These are phyloP conservation scores for Saitoella complicata DNA, from an alignment of 805 yeast genomes.

Conservation along the genomic window DNA sequence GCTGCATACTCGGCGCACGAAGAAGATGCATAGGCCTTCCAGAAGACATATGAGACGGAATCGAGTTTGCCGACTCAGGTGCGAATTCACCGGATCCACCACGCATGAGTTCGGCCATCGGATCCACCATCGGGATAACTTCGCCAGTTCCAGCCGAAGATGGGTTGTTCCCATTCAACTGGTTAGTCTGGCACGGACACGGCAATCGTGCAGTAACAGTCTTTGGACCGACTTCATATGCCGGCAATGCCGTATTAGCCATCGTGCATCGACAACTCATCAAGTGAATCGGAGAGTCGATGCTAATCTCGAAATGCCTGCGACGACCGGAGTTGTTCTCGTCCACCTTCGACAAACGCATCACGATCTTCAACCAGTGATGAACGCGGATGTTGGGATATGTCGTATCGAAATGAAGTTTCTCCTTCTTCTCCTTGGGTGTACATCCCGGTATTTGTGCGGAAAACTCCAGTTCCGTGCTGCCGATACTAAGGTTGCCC, in stretches of 20 bases:
- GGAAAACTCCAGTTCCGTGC: slow-evolving; percentile 67
- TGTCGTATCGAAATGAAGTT: slow-evolving; percentile 70
- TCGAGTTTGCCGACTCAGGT: no score
- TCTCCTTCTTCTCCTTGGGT: slow-evolving; percentile 19
- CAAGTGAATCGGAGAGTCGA: slow-evolving; percentile 85
- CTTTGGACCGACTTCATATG: slow-evolving; percentile 21
- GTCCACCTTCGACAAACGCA: slow-evolving; percentile 58
- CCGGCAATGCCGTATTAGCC: slow-evolving; percentile 23
- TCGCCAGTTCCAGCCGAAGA: no score
- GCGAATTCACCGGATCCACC: no score
- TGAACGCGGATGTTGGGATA: slow-evolving; percentile 66
- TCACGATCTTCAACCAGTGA: slow-evolving; percentile 88
- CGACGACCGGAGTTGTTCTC: slow-evolving; percentile 35
- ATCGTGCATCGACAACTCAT: slow-evolving; percentile 47
- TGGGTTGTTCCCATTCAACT: no score
- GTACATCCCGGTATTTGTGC: slow-evolving; percentile 49
- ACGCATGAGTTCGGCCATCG: no score
- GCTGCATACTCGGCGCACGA: slow-evolving; percentile 40
- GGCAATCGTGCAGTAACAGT: not conserved
- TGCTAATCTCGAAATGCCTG: slow-evolving; percentile 85
- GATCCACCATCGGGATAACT: no score
- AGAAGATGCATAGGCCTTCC: slow-evolving; percentile 36
- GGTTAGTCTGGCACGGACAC: not conserved
- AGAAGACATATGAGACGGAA: no score
- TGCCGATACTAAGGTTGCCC: slow-evolving; percentile 19